Evolutionary conservation across 2,329 filamentous ascomycete genomes (phyloP).

Genomic region (Pseudopithomyces chartarum): DNA sequence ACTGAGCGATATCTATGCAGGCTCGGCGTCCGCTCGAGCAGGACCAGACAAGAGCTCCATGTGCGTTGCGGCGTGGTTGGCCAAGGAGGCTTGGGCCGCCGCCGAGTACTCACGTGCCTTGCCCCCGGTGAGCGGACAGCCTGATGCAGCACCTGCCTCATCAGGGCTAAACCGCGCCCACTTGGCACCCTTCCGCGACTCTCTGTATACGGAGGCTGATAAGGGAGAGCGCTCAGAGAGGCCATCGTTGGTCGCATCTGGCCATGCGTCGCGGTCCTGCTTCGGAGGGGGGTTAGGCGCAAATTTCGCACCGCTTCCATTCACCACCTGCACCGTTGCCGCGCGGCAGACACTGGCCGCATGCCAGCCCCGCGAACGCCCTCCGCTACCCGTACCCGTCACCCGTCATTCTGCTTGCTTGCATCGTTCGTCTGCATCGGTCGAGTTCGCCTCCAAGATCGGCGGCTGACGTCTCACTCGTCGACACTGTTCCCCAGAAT

Average conservation of each 20-base stretch:
- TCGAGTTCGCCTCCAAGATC: not conserved
- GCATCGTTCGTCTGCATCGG: not conserved
- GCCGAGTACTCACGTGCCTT: not conserved
- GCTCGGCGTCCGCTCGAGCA: not conserved
- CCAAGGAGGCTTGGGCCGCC: not conserved
- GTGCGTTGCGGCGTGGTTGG: not conserved
- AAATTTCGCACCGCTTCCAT: not conserved
- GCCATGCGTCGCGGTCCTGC: not conserved
- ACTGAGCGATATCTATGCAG: conserved; percentile 6
- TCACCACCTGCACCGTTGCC: not conserved
- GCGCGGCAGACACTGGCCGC: not conserved
- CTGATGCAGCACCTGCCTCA: not conserved
- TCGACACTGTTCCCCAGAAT: not conserved
- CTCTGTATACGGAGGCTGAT: not conserved
- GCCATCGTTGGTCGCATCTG: not conserved
- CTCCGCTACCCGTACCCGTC: no score
- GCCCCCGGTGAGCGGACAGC: not conserved
- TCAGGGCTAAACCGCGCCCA: not conserved
- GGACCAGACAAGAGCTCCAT: not conserved
- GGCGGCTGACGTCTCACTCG: not conserved
- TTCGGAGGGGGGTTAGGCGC: not conserved
- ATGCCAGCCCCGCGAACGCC: not conserved
- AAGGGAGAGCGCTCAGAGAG: not conserved
- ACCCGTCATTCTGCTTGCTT: not conserved
- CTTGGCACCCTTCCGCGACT: not conserved